These are phyloP conservation scores for Fraxinus paxiana DNA, from an alignment of 305 asterid species.

Conservation along the genomic window DNA sequence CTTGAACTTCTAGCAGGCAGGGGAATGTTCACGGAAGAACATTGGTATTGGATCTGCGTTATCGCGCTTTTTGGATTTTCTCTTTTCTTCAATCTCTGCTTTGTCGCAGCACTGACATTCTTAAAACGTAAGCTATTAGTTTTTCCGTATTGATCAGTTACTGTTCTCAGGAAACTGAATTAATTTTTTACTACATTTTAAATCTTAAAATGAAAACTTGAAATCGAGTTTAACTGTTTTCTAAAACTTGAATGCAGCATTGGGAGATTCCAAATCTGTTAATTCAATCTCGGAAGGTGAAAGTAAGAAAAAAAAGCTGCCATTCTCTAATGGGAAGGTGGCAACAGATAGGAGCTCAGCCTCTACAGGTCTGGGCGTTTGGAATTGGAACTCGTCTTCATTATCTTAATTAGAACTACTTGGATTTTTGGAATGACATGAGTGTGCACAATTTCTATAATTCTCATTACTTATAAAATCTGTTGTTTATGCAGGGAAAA, in stretches of 20 bases:
- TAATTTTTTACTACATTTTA: background rate
- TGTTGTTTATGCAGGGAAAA: constrained; percentile 13
- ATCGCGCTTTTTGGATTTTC: constrained; percentile 44
- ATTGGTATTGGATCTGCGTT: constrained; percentile 57
- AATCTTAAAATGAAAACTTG: background rate
- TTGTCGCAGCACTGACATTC: constrained; percentile 51
- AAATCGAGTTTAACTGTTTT: background rate
- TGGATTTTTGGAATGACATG: background rate
- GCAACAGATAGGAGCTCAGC: constrained; percentile 8
- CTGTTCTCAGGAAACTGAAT: background rate
- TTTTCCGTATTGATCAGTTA: background rate
- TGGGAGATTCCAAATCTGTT: constrained; percentile 42
- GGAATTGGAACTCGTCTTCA: background rate
- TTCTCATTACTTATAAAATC: background rate
- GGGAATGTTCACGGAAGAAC: constrained; percentile 54
- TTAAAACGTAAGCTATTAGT: constrained; percentile 41
- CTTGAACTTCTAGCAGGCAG: constrained; percentile 42
- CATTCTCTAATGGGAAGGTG: constrained; percentile 21
- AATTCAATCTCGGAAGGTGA: constrained; percentile 25
- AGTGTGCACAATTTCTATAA: background rate
- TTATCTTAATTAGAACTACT: background rate
- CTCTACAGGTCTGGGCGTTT: background rate
- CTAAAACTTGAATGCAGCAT: constrained; percentile 36
- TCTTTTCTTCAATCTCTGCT: constrained; percentile 47
- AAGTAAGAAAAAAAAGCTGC: constrained; percentile 16